Base-by-base conservation (phyloP, 805 yeast species). In the Cyberlindnera euphorbiae region DNA sequence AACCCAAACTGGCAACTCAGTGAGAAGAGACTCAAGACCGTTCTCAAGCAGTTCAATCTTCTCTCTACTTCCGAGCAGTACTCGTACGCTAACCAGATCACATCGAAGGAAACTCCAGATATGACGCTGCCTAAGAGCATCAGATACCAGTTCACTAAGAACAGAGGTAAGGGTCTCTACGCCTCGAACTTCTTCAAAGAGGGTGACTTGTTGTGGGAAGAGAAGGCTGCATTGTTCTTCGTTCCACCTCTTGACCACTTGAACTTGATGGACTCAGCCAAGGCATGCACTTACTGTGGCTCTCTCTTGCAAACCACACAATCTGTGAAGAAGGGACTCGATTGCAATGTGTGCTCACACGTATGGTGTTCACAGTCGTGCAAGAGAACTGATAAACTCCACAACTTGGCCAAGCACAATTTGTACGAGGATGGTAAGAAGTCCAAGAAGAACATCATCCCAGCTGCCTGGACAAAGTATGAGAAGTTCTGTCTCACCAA, bases 211-310 rank as follows among this genome's bases (percentile, higher is more conserved):
- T 53, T 85, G 4, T 80, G 87, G 77, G 66, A 69, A 28, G 95
- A 84, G 50, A 47, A 56, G 10, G 64, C 62, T 1, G 75, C 87
- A 6, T 65, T 85, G 38, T 63, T 73, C 28, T 71, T 74, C 26
- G 62, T 83, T 1, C 85, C 90, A 3, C 85, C 82, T 3, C 63
- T 84, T 43, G 86, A 82, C 12, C 76, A 79, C 47, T 60, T 77
- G 30, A 67, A 73, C 26, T 59, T 82, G 39, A 73, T 82, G 47
- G 64, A 71, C 30, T 53, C 58, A 15, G 84, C 88, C 0, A 74
- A 73, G 47, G 83, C 85, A 4, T 85, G 95, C 56, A 65, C 85
- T 2, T 69, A 72, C 51, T 85, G 95, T 63, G 86, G 88, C 1
- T 49, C 63, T 13, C 44, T 62, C 24, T 50, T 53, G 32, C 55